Evolutionary conservation across 495 filamentous ascomycete genomes (phyloP).

Genomic region (Penicillium fimorum): DNA sequence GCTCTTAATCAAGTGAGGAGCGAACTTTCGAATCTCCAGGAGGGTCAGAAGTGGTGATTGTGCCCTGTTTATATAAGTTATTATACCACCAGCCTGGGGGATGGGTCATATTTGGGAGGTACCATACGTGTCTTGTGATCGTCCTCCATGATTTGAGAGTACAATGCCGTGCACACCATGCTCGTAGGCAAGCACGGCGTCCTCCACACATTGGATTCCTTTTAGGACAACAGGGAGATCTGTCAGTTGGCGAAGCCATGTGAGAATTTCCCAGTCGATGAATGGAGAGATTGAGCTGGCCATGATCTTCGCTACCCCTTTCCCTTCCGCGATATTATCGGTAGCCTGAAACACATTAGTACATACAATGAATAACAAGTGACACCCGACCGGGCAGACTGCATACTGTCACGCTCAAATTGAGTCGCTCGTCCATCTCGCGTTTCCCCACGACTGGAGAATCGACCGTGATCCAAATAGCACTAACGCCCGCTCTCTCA

Average conservation of each 20-base stretch:
- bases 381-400: neutral
- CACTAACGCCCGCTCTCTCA: slow-evolving; percentile 73
- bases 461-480: slow-evolving; percentile 68
- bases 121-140: slow-evolving; percentile 44
- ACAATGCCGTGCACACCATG: slow-evolving; percentile 78
- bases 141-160: slow-evolving; percentile 53
- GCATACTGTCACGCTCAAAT: slow-evolving; percentile 44
- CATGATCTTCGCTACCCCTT: slow-evolving; percentile 74
- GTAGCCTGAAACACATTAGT: neutral
- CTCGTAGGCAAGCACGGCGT: slow-evolving; percentile 73
- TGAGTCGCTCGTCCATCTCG: slow-evolving; percentile 61
- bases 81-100: slow-evolving; percentile 11
- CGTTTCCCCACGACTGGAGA: slow-evolving; percentile 61
- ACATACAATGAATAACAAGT: neutral
- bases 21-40: slow-evolving; percentile 71
- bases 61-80: slow-evolving; percentile 58
- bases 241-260: slow-evolving; percentile 76
- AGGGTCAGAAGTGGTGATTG: slow-evolving; percentile 70
- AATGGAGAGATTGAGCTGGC: slow-evolving; percentile 78
- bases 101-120: slow-evolving; percentile 20
- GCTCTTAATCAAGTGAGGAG: slow-evolving; percentile 48
- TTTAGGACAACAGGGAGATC: slow-evolving; percentile 86
- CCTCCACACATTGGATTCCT: slow-evolving; percentile 85
- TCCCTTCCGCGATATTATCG: slow-evolving; percentile 29
- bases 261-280: slow-evolving; percentile 77